Evolutionary conservation across 768 basidiomycete genomes (phyloP).

Genomic region (Tricholoma bakamatsutake): DNA sequence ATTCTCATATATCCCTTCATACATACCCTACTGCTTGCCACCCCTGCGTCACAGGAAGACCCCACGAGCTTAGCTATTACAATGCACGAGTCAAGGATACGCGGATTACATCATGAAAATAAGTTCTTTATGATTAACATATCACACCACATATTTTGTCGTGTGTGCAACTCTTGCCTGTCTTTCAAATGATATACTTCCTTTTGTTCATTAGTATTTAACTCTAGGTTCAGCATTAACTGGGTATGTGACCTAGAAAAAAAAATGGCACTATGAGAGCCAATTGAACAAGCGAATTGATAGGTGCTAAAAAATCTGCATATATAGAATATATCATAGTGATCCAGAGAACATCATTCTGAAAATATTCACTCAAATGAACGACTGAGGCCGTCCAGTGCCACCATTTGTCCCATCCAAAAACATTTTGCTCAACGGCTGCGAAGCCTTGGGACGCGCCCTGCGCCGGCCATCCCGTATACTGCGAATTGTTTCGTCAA

Average conservation of each 20-base stretch:
- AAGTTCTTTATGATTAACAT: no score
- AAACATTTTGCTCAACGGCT: constrained; percentile 77
- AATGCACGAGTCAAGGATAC: no score
- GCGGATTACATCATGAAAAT: no score
- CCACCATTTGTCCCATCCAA: constrained; percentile 49
- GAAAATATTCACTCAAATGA: constrained; percentile 19
- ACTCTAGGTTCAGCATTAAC: no score
- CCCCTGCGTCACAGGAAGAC: no score
- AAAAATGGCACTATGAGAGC: no score
- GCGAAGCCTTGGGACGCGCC: constrained; percentile 30
- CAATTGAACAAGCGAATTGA: background rate
- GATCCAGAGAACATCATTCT: background rate
- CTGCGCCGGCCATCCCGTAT: constrained; percentile 63
- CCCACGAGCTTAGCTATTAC: no score
- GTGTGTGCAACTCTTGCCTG: no score
- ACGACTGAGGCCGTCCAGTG: constrained; percentile 22
- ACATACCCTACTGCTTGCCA: background rate
- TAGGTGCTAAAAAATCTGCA: background rate
- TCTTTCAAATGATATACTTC: no score
- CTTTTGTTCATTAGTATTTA: no score
- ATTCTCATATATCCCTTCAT: background rate
- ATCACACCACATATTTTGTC: no score
- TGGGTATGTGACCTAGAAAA: no score
- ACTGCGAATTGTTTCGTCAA: constrained; percentile 82
- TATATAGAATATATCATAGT: background rate